Evolutionary conservation across 495 filamentous ascomycete species (phyloP), one percentile per base, ranked within the genome.

Genomic region (Penicillium bovifimosum): DNA sequence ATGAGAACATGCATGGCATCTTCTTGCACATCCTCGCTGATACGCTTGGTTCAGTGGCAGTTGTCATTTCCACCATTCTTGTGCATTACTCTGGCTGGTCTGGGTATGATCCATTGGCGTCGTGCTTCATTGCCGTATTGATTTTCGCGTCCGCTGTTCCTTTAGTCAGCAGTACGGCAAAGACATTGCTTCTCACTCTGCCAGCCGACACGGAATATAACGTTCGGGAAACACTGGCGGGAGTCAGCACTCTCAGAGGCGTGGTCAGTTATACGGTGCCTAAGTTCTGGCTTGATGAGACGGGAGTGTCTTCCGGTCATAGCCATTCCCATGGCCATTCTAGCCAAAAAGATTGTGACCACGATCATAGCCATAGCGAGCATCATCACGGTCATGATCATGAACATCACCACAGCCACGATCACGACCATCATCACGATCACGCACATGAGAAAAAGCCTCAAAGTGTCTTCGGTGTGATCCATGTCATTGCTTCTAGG

Each of bases 1-100:
- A 95, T 65, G 95, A 99, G 60, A 99, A 99, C 61, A 97, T 98
- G 95, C 84, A 91, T 54, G 93, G 93, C n/a, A 97, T 99, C 54
- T 99, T 92, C 72, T 74, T 99, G 8, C 93, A 99, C 61, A 88
- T 99, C 48, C 76, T 97, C 4, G 95, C 92, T 8, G 93, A 99
- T 64, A 95, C 95, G 0, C 82, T 97, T 16, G 93, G 93, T 10
- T 96, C 90, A 32, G 87, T 91, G 13, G 91, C 91, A 10, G 93
- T 99, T 40, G 95, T 99, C 48, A 83, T 92, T 38, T 96, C 90
- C 9, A 97, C 93, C 5, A 72, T 88, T 0, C 76, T 96, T 3
- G 92, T 95, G 4, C 85, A 95, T 62, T 86, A 87, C 56, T 83
- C 85, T 52, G 85, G 83, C 38, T 97, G 91, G 91, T 74, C 87